Percentiles rank a stretch among this genome's conserved stretches.
phyloP scores from a whole-genome alignment of 495 filamentous ascomycete species.

The Neurospora sp. region DNA sequence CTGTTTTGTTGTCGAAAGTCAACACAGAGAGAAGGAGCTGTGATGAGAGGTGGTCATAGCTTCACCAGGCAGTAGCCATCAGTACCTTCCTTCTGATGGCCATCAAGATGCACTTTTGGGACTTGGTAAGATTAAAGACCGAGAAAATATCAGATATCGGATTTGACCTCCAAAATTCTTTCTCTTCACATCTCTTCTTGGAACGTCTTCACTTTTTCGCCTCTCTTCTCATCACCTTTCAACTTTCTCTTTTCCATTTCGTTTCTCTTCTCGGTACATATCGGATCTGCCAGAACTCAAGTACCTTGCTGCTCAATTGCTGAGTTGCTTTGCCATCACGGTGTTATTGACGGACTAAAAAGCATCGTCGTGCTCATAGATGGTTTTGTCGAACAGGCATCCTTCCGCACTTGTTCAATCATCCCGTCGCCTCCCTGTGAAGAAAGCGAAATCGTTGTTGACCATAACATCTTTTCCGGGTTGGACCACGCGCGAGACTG shows the following conservation, averaged over 20 bases:
- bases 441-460: neutral
- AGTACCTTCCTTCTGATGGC: neutral
- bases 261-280: neutral
- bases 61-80: conserved; percentile 1
- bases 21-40: neutral
- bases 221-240: neutral
- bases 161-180: neutral
- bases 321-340: neutral
- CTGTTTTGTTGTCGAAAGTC: neutral
- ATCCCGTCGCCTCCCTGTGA: neutral
- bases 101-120: neutral
- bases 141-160: neutral
- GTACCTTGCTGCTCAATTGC: neutral
- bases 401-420: neutral
- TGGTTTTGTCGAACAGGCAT: neutral
- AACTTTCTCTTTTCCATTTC: neutral
- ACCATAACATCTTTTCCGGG: neutral
- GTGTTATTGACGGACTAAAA: neutral
- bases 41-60: conserved; percentile 4
- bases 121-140: neutral
- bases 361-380: neutral
- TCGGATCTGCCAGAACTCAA: neutral
- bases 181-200: neutral
- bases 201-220: neutral
- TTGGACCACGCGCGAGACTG: neutral